Evolutionary conservation across 345 rosid species (phyloP).

Genomic region (Triadica sebifera): DNA sequence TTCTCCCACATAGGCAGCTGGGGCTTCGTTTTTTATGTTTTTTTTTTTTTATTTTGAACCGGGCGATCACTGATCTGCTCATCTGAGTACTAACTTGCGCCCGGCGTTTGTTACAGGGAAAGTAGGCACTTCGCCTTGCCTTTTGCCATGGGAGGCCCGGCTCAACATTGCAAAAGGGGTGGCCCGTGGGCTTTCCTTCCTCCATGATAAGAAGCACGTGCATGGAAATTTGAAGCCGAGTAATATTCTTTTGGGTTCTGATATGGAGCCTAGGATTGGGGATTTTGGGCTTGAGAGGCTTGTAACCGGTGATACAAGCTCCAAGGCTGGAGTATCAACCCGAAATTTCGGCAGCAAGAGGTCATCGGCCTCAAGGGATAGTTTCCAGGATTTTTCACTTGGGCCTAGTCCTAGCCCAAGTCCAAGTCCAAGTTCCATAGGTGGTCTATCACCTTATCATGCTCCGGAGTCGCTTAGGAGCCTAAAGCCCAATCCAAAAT

Average conservation of each 20-base stretch:
- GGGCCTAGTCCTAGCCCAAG: slow-evolving; percentile 66
- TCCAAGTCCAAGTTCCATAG: slow-evolving; percentile 69
- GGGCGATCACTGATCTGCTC: not conserved
- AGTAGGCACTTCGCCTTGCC: slow-evolving; percentile 80
- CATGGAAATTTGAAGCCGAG: slow-evolving; percentile 91
- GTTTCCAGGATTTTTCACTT: slow-evolving; percentile 49
- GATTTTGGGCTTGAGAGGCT: slow-evolving; percentile 90
- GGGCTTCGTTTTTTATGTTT: not conserved
- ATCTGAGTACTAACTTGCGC: slow-evolving; percentile 7
- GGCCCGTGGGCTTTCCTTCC: slow-evolving; percentile 72
- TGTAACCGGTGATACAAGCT: slow-evolving; percentile 57
- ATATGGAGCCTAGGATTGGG: slow-evolving; percentile 80
- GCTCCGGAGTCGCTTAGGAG: slow-evolving; percentile 88
- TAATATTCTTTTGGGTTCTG: slow-evolving; percentile 65
- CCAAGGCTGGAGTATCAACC: slow-evolving; percentile 56
- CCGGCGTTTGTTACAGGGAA: slow-evolving; percentile 47
- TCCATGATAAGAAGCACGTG: slow-evolving; percentile 86
- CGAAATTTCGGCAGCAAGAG: slow-evolving; percentile 81
- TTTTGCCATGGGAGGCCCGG: slow-evolving; percentile 82
- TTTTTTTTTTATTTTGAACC: not conserved
- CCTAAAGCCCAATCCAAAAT: slow-evolving; percentile 74
- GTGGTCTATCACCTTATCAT: slow-evolving; percentile 59
- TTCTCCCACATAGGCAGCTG: not conserved
- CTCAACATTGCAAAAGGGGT: slow-evolving; percentile 76
- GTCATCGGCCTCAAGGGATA: slow-evolving; percentile 52